These are phyloP conservation scores for Cyberlindnera sargentensis DNA, from an alignment of 805 yeast genomes.

Conservation along the genomic window DNA sequence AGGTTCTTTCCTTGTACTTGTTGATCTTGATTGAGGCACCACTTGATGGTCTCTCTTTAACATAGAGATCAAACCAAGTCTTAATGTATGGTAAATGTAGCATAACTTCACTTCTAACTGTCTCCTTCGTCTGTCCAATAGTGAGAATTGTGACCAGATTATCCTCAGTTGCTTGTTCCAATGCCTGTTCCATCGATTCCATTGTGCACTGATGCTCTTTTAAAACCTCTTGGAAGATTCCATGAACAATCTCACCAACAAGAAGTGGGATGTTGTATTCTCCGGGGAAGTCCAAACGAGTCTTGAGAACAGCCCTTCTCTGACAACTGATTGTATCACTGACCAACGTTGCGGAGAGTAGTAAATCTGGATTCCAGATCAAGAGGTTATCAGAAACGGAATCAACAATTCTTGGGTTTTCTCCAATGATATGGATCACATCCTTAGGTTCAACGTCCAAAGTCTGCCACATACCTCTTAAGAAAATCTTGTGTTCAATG, in stretches of 20 bases:
- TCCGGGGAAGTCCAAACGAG: slow-evolving; percentile 54
- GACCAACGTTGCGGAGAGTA: slow-evolving; percentile 75
- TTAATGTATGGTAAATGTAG: slow-evolving; percentile 46
- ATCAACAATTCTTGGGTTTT: slow-evolving; percentile 37
- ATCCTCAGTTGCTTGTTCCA: slow-evolving; percentile 35
- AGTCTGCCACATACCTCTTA: slow-evolving; percentile 56
- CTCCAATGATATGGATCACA: slow-evolving; percentile 55
- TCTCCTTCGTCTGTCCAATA: slow-evolving; percentile 42
- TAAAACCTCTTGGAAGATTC: slow-evolving; percentile 50
- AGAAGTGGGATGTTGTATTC: slow-evolving; percentile 58
- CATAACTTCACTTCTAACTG: slow-evolving; percentile 35
- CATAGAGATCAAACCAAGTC: slow-evolving; percentile 45
- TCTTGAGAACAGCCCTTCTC: slow-evolving; percentile 58
- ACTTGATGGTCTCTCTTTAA: slow-evolving; percentile 25
- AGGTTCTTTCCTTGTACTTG: slow-evolving; percentile 28
- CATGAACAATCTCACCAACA: slow-evolving; percentile 80
- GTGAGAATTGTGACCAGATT: slow-evolving; percentile 47
- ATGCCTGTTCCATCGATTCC: slow-evolving; percentile 23
- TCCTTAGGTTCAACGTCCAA: slow-evolving; percentile 45
- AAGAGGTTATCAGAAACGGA: slow-evolving; percentile 51
- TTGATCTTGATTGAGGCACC: slow-evolving; percentile 19
- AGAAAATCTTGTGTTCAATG: slow-evolving; percentile 33
- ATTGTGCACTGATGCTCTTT: slow-evolving; percentile 26
- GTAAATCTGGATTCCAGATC: slow-evolving; percentile 75
- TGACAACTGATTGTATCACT: slow-evolving; percentile 72